A percentile compares a stretch with the other conserved stretches of the same genome.
Evolutionary conservation across 345 rosid genomes (phyloP).

Genomic region (Orychophragmus violaceus): DNA sequence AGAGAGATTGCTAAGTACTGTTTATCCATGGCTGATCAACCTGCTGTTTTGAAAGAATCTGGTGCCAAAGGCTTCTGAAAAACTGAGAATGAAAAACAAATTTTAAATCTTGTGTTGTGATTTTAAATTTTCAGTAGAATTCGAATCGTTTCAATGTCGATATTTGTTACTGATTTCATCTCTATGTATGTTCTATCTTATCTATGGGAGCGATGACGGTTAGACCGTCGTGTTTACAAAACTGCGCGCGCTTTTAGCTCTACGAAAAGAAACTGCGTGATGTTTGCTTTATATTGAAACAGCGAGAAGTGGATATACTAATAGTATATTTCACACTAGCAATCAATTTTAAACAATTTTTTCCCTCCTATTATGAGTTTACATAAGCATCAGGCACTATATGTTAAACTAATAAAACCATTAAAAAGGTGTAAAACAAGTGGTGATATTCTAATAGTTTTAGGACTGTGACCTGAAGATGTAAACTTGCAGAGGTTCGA

Average conservation of each 20-base stretch:
- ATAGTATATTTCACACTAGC: neutral
- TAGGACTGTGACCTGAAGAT: too few species aligned
- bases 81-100: neutral
- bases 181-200: neutral
- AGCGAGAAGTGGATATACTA: neutral
- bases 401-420: neutral
- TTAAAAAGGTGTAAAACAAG: too few species aligned
- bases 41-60: slow-evolving; percentile 45
- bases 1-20: slow-evolving; percentile 84
- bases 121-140: neutral
- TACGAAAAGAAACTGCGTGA: neutral
- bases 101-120: neutral
- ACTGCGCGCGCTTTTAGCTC: neutral
- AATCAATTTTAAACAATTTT: neutral
- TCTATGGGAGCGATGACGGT: neutral
- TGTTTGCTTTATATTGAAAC: neutral
- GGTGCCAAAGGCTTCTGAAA: slow-evolving; percentile 46
- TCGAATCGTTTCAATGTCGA: neutral
- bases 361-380: neutral
- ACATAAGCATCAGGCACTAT: too few species aligned
- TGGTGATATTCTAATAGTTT: too few species aligned
- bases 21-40: slow-evolving; percentile 62
- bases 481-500: too few species aligned
- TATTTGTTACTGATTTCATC: neutral
- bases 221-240: neutral